Evolutionary conservation across 768 basidiomycete species (phyloP).

Genomic region (Boletus bicolor): DNA sequence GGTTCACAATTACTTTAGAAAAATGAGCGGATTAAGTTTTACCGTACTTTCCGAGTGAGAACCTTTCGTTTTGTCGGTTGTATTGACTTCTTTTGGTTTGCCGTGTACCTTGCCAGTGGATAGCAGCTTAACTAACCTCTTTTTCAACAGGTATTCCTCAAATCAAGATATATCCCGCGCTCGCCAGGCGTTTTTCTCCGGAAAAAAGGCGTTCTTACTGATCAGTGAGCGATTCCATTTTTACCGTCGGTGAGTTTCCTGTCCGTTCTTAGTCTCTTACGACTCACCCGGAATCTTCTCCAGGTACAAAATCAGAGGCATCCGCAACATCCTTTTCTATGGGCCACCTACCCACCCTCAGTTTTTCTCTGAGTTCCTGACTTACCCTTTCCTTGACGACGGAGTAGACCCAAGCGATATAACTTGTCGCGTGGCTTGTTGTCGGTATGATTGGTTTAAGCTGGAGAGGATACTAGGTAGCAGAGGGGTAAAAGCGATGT

Average conservation of each 20-base stretch:
- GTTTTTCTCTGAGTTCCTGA: slow-evolving; percentile 88
- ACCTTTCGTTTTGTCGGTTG: not conserved
- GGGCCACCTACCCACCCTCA: slow-evolving; percentile 86
- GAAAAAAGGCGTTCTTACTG: slow-evolving; percentile 81
- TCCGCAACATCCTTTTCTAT: slow-evolving; percentile 92
- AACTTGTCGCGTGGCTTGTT: slow-evolving; percentile 77
- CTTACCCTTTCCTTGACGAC: slow-evolving; percentile 87
- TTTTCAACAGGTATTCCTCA: slow-evolving; percentile 69
- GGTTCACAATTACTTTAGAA: slow-evolving; percentile 82
- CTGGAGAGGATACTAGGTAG: slow-evolving; percentile 69
- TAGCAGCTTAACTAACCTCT: not conserved
- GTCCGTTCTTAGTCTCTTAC: not conserved
- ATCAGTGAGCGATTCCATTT: slow-evolving; percentile 99
- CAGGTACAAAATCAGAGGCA: slow-evolving; percentile 91
- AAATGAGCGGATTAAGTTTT: slow-evolving; percentile 66
- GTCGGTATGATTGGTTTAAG: slow-evolving; percentile 84
- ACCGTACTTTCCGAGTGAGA: slow-evolving; percentile 86
- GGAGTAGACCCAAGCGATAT: slow-evolving; percentile 86
- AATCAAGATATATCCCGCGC: slow-evolving; percentile 94
- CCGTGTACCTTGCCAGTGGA: not conserved
- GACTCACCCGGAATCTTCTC: not conserved
- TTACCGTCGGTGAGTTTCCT: slow-evolving; percentile 65
- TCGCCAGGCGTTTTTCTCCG: slow-evolving; percentile 87
- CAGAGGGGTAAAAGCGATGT: slow-evolving; percentile 18
- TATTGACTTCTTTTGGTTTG: not conserved